phyloP scores from a whole-genome alignment of 1,284 basidiomycete genomes.

The Cutaneotrichosporon curvatum region DNA sequence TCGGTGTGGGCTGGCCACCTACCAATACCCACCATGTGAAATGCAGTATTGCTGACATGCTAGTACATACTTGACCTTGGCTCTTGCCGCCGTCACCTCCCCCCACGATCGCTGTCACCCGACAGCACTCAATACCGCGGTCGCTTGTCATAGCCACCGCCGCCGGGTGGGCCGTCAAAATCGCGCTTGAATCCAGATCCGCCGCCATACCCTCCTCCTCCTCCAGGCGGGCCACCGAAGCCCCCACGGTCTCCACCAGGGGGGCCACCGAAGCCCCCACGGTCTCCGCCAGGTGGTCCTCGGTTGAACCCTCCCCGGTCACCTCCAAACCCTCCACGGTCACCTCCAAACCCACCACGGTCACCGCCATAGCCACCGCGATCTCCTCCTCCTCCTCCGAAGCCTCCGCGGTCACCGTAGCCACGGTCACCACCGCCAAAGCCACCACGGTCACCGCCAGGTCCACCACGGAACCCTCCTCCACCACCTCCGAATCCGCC shows the following conservation, averaged over 20 bases:
- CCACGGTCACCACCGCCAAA: constrained; percentile 13
- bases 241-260: constrained; percentile 50
- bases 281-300: constrained; percentile 21
- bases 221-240: neutral
- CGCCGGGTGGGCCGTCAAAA: constrained; percentile 41
- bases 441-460: constrained; percentile 8
- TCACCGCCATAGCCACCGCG: constrained; percentile 22
- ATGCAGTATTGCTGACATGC: neutral
- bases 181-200: constrained; percentile 37
- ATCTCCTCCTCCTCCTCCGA: constrained; percentile 1
- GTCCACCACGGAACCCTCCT: constrained; percentile 46
- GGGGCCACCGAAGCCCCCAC: constrained; percentile 25
- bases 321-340: neutral
- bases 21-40: neutral
- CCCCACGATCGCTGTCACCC: neutral
- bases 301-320: neutral
- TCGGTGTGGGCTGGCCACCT: neutral
- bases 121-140: constrained; percentile 56
- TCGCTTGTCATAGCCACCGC: constrained; percentile 63
- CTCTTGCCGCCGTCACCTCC: neutral
- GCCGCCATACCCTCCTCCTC: constrained; percentile 1
- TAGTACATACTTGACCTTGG: constrained; percentile 3
- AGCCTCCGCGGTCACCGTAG: constrained; percentile 16
- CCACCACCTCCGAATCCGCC: constrained; percentile 25
- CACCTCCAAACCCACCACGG: constrained; percentile 27